Conservation (phyloP, 2,329 filamentous ascomycete genomes). For the Reticulascus tulasneorum region DNA sequence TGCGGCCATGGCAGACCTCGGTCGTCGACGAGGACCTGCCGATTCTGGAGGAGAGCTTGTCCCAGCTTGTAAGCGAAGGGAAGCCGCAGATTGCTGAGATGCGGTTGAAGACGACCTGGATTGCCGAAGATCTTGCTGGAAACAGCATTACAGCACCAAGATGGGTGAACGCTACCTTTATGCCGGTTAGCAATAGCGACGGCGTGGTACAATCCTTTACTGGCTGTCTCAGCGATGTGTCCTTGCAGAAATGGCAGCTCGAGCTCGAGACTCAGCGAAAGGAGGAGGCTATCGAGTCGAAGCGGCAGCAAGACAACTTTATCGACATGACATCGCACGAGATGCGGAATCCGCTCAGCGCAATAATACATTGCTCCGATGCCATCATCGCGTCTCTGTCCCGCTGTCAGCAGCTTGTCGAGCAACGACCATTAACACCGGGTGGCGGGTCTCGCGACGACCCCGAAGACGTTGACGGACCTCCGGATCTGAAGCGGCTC, state of each 20-base stretch:
- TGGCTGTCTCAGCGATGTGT: constrained; percentile 47
- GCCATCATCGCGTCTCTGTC: constrained; percentile 55
- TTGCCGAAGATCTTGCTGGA: constrained; percentile 39
- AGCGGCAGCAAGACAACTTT: constrained; percentile 73
- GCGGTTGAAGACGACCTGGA: constrained; percentile 43
- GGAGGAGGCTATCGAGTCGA: constrained; percentile 55
- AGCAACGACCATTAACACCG: constrained; percentile 11
- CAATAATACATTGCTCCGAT: constrained; percentile 71
- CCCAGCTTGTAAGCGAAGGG: constrained; percentile 34
- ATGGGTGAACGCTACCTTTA: constrained; percentile 46
- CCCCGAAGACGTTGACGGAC: constrained; percentile 2
- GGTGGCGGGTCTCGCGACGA: constrained; percentile 1
- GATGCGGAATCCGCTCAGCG: constrained; percentile 69
- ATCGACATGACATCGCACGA: constrained; percentile 74
- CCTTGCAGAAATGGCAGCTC: constrained; percentile 46
- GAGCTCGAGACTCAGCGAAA: constrained; percentile 45
- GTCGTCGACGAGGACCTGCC: constrained; percentile 41
- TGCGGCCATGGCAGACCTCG: constrained; percentile 42
- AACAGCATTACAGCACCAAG: constrained; percentile 39
- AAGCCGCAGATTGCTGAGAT: constrained; percentile 44
- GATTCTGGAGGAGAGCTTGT: constrained; percentile 34
- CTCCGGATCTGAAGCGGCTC: constrained; percentile 32
- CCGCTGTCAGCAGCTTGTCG: constrained; percentile 36
- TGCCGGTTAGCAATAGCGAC: constrained; percentile 44
- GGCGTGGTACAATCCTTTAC: constrained; percentile 44